Evolutionary conservation across 1,284 basidiomycete genomes (phyloP).

Genomic region (Xanthoconium separans): DNA sequence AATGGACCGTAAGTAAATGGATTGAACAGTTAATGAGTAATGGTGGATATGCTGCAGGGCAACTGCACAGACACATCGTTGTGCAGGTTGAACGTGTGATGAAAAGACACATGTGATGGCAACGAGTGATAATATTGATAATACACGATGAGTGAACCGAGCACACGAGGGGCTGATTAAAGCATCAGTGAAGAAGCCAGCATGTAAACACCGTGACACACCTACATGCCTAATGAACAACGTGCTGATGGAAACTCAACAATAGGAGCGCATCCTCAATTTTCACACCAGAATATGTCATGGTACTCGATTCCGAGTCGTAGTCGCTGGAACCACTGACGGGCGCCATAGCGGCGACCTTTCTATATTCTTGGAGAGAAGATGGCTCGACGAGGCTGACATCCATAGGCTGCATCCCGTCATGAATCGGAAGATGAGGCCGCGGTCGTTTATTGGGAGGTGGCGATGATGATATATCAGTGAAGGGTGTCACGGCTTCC

Average conservation of each 20-base stretch:
- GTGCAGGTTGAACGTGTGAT: conserved; percentile 10
- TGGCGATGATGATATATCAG: conserved; percentile 54
- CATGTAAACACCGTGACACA: conserved; percentile 12
- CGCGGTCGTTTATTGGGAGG: conserved; percentile 33
- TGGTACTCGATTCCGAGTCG: conserved; percentile 24
- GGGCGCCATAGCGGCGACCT: conserved; percentile 24
- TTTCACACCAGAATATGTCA: conserved; percentile 42
- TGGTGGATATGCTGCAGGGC: conserved; percentile 33
- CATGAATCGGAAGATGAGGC: conserved; percentile 24
- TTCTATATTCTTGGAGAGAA: conserved; percentile 28
- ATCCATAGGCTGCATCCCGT: conserved; percentile 28
- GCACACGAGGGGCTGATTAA: conserved; percentile 14
- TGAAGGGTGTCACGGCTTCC: conserved; percentile 70
- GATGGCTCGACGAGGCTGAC: conserved; percentile 29
- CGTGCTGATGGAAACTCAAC: conserved; percentile 67
- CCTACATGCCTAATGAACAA: conserved; percentile 46
- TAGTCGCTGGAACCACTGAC: conserved; percentile 27
- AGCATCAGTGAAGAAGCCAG: conserved; percentile 12
- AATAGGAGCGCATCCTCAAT: conserved; percentile 67
- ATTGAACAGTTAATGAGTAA: conserved; percentile 36
- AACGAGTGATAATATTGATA: conserved; percentile 22
- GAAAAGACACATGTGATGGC: conserved; percentile 10
- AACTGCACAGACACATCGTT: conserved; percentile 9
- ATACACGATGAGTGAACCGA: conserved; percentile 18
- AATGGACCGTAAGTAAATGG: conserved; percentile 32